Base-by-base conservation (phyloP, 2,329 filamentous ascomycete species). In the Xylariaceae sp. region DNA sequence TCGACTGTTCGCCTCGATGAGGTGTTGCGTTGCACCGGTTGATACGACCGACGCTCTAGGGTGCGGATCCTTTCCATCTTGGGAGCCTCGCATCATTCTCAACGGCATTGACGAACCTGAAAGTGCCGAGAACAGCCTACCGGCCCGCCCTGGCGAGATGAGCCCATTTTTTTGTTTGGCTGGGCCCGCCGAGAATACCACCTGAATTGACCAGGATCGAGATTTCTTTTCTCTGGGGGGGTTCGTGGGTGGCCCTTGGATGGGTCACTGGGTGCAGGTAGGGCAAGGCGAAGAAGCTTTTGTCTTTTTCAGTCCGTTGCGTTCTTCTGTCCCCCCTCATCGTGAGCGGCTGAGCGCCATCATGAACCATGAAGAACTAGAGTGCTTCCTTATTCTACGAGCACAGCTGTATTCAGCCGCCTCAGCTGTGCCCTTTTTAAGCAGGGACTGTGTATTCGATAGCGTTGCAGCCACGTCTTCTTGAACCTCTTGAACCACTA, bases 21-120 rank as follows among this genome's bases (percentile, higher is more conserved):
- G 18, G 26, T 50, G 46, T 49, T 60, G 58, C 51, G 58, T 60
- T 53, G 47, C 55, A 60, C 55, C 51, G 55, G 58, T 51, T 57
- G 51, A 55, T 50, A 59, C 32, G 57, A 54, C 50, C 53, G 49
- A 54, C 54, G 46, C 55, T 50, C 52, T 49, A 20, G 46, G 43
- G 29, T 13, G 58, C 29, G 21, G 55, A 60, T 60, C 55, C 10
- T 37, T 53, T 26, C 58, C 58, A 3, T 7, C 6, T 58, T 44
- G 9, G 27, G 55, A 27, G 18, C 41, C 55, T 54, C 49, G 55
- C 55, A 60, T 55, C 46, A 50, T 40, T 53, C 32, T 45, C 48
- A 59, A 57, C 54, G 57, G 58, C 58, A 58, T 55, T 60, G 51
- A 46, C 29, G 54, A 55, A 55, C 58, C 55, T 60, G 41, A 53